Evolutionary conservation across 305 asterid genomes (phyloP).

Genomic region (Rubia occidens): DNA sequence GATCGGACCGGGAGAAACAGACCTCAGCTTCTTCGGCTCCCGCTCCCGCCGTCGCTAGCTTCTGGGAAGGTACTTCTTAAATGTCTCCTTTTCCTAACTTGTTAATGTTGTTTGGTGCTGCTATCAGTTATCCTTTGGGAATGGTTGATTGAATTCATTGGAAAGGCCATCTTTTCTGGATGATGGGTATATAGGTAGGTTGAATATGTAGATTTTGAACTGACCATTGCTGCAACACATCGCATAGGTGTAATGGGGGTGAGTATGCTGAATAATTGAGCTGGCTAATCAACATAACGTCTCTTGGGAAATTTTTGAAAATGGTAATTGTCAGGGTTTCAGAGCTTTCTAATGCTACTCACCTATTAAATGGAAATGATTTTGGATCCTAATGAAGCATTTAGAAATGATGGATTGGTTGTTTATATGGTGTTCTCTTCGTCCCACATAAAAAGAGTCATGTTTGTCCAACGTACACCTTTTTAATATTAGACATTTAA

Average conservation of each 20-base stretch:
- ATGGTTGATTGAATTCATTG: background rate
- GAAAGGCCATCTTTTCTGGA: background rate
- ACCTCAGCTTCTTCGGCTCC: conserved; percentile 68
- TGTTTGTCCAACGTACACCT: background rate
- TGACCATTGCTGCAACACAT: background rate
- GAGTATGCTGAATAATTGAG: background rate
- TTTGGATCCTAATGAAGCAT: background rate
- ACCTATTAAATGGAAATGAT: background rate
- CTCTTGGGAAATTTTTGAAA: background rate
- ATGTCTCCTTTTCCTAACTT: background rate
- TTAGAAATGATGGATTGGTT: background rate
- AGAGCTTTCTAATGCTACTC: background rate
- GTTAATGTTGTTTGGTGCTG: background rate
- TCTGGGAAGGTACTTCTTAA: conserved; percentile 69
- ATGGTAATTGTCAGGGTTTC: background rate
- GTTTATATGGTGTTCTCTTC: background rate
- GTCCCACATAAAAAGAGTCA: background rate
- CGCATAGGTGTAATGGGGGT: background rate
- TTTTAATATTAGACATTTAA: no score
- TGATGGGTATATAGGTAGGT: background rate
- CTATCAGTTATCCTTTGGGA: background rate
- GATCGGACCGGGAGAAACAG: conserved; percentile 65
- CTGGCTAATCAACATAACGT: background rate
- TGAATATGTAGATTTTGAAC: background rate
- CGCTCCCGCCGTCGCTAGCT: conserved; percentile 59